Base-by-base conservation (phyloP, 2,329 filamentous ascomycete genomes). In the Colletotrichum echinochloae region DNA sequence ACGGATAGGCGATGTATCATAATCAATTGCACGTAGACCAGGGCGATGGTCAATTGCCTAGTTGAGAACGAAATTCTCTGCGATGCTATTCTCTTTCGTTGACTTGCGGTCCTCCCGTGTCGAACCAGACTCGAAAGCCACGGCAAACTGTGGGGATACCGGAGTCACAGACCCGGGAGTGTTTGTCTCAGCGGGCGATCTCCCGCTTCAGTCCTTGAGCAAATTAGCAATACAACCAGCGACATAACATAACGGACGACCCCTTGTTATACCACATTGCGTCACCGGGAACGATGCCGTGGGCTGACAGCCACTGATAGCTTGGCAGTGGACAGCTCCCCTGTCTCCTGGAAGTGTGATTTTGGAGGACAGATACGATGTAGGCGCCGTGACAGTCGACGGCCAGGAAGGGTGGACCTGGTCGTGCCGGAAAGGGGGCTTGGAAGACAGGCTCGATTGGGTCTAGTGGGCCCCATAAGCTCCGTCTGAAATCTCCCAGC, bases 401-500 rank as follows among this genome's bases (percentile, higher is more conserved):
- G 30, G 30, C 44, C 28, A 48, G 49, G 44, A 23, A 46, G 37
- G 57, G 51, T 48, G 59, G 33, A 68, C 59, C 68, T 59, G 68
- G 68, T 54, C 30, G 26, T 71, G 52, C 64, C 64, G 59, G 51
- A 71, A 59, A 71, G 68, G 68, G 68, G 68, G 63, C 60, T 41
- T 66, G 66, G 33, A 46, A 63, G 35, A 41, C 14, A 20, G 28
- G 33, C 64, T 39, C 54, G 30, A 68, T 71, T 37, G 23, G 57
- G 64, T 1, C 52, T 67, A 68, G 68, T 16, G 68, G 68, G 59
- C 9, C 56, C 68, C 68, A 26, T 52, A 26, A 48, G 57, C 57
- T 54, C 68, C 68, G 51, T 54, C 44, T n/a, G 64, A 71, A 70
- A 71, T 71, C 67, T 71, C 68, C 68, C 68, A 71, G 23, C 20